These are phyloP conservation scores for Cystoderma amianthinum DNA, from an alignment of 768 basidiomycete genomes.

Conservation along the genomic window DNA sequence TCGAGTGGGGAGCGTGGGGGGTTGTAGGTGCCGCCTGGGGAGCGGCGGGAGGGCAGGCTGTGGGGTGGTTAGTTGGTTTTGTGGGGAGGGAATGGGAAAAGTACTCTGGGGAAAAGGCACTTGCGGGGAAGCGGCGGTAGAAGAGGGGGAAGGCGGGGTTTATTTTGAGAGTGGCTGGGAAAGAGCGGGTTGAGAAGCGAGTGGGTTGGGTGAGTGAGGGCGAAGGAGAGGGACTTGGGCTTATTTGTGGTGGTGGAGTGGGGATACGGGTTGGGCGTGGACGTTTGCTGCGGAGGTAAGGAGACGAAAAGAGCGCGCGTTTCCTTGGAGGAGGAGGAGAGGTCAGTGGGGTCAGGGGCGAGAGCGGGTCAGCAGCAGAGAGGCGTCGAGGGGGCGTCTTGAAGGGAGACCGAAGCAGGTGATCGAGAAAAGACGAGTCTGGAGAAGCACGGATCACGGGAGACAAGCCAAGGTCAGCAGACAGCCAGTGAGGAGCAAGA, in stretches of 20 bases:
- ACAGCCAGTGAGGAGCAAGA: not conserved
- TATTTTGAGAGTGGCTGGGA: conserved; percentile 42
- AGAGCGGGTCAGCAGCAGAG: too few species aligned
- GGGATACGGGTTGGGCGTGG: conserved; percentile 8
- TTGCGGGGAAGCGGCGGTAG: conserved; percentile 66
- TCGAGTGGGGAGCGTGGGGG: conserved; percentile 54
- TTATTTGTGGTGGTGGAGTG: conserved; percentile 2
- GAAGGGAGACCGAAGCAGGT: too few species aligned
- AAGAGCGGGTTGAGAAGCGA: conserved; percentile 33
- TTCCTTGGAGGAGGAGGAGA: conserved; percentile 8
- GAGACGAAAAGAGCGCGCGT: conserved; percentile 5
- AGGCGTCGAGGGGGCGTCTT: too few species aligned
- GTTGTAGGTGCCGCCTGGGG: conserved; percentile 52
- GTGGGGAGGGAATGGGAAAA: not conserved
- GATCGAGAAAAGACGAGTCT: too few species aligned
- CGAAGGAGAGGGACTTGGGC: not conserved
- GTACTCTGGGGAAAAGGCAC: conserved; percentile 37
- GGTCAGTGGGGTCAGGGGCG: too few species aligned
- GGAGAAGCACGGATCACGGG: conserved; percentile 17
- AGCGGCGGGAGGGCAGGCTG: conserved; percentile 20
- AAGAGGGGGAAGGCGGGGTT: conserved; percentile 49
- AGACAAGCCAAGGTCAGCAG: conserved; percentile 18
- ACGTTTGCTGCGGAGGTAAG: conserved; percentile 13
- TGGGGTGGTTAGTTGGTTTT: conserved; percentile 25
- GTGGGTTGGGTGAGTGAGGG: not conserved